These are phyloP conservation scores for Narthecium ossifragum DNA, from an alignment of 106 monocot species.

Conservation along the genomic window DNA sequence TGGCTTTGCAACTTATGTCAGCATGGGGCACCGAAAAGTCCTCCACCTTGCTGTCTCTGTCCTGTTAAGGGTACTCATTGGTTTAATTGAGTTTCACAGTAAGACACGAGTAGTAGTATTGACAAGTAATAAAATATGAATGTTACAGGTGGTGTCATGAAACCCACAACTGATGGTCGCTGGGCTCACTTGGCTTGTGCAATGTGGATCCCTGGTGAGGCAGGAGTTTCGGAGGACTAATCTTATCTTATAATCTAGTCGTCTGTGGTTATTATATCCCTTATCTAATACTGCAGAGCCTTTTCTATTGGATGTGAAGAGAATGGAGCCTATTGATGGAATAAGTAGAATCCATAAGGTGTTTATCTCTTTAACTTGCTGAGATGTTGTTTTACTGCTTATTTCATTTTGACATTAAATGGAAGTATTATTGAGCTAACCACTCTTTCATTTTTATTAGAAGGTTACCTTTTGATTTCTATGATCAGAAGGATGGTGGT, in stretches of 20 bases:
- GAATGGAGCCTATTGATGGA: constrained; percentile 98
- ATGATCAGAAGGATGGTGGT: too few relatives aligned
- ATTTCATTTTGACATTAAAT: too few relatives aligned
- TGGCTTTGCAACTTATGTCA: constrained; percentile 98
- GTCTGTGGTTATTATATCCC: neutral
- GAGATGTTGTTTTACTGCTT: too few relatives aligned
- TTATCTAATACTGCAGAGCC: constrained; percentile 52
- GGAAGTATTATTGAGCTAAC: too few relatives aligned
- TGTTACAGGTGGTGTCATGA: constrained; percentile 84
- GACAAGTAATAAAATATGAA: neutral
- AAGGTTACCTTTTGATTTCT: too few relatives aligned
- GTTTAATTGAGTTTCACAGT: too few relatives aligned
- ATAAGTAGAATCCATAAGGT: constrained; percentile 90
- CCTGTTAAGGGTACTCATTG: constrained; percentile 63
- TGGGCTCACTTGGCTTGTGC: constrained; percentile 99
- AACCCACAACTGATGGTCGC: constrained; percentile 95
- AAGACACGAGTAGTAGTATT: too few relatives aligned
- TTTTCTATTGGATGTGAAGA: constrained; percentile 80
- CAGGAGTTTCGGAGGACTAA: neutral
- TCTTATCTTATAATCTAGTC: constrained; percentile 6
- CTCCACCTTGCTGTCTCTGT: constrained; percentile 89
- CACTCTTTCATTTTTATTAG: too few relatives aligned
- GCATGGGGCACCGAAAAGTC: constrained; percentile 58
- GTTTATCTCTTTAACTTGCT: constrained; percentile 1
- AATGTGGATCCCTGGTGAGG: constrained; percentile 97